Evolutionary conservation across 495 filamentous ascomycete genomes (phyloP).

Genomic region (Penicillium canescens): DNA sequence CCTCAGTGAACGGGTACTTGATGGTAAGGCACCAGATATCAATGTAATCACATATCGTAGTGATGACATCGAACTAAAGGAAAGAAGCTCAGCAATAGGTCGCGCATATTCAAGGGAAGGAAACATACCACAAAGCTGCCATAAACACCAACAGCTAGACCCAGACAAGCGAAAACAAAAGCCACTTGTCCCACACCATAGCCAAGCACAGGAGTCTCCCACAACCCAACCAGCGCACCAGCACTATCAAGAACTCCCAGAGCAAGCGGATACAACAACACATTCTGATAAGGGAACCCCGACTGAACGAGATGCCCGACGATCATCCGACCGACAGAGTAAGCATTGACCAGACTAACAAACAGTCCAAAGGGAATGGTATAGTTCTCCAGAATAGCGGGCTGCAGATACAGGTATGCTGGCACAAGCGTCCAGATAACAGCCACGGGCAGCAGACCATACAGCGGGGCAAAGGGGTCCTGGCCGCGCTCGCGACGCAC

Average conservation of each 20-base stretch:
- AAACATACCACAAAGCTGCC: slow-evolving; percentile 83
- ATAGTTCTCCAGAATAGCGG: slow-evolving; percentile 75
- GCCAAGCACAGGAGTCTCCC: slow-evolving; percentile 73
- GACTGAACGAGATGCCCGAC: slow-evolving; percentile 84
- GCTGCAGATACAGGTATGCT: slow-evolving; percentile 79
- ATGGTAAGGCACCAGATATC: slow-evolving; percentile 99
- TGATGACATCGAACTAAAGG: slow-evolving; percentile 77
- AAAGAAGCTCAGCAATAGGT: not conserved
- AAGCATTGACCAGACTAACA: slow-evolving; percentile 86
- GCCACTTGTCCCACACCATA: slow-evolving; percentile 75
- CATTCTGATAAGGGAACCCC: slow-evolving; percentile 84
- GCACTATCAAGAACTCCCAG: slow-evolving; percentile 75
- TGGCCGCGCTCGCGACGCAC: slow-evolving; percentile 73
- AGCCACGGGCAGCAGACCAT: slow-evolving; percentile 80
- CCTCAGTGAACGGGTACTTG: slow-evolving; percentile 60
- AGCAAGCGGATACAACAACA: slow-evolving; percentile 66
- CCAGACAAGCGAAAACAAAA: slow-evolving; percentile 82
- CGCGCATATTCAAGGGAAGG: not conserved
- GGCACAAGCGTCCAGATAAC: slow-evolving; percentile 72
- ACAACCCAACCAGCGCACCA: slow-evolving; percentile 70
- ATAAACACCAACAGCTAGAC: slow-evolving; percentile 80
- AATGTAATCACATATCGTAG: slow-evolving; percentile 94
- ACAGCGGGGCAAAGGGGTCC: slow-evolving; percentile 66
- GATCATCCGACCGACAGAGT: slow-evolving; percentile 93
- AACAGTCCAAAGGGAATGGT: slow-evolving; percentile 86